Percentiles rank a stretch among this genome's conserved stretches.
Conservation (phyloP, 2,329 filamentous ascomycete genomes). For the Biscogniauxia mediterranea region DNA sequence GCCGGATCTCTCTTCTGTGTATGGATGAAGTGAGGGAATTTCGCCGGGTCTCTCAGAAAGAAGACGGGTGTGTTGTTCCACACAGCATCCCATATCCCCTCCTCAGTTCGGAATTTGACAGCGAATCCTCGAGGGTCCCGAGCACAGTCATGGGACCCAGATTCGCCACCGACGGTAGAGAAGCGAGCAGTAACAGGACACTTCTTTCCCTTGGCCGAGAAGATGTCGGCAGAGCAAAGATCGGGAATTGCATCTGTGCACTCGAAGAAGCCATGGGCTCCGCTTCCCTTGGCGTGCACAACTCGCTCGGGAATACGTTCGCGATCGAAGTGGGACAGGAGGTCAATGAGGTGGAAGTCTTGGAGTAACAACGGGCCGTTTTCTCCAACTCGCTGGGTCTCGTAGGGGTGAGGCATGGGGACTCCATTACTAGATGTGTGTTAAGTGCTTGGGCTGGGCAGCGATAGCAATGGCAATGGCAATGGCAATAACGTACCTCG, state of each 20-base stretch:
- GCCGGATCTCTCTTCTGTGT: slow-evolving; percentile 72
- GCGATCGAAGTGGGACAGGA: slow-evolving; percentile 23
- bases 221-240: slow-evolving; percentile 44
- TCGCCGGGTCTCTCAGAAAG: slow-evolving; percentile 71
- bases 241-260: slow-evolving; percentile 49
- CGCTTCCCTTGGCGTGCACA: slow-evolving; percentile 21
- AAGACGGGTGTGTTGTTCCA: slow-evolving; percentile 74
- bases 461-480: not conserved
- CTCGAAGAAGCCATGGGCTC: slow-evolving; percentile 35
- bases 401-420: slow-evolving; percentile 19
- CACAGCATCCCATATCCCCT: slow-evolving; percentile 73
- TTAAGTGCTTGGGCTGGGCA: not conserved
- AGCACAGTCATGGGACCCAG: slow-evolving; percentile 42
- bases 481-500: slow-evolving; percentile 49
- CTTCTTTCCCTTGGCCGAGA: slow-evolving; percentile 64
- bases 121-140: slow-evolving; percentile 72
- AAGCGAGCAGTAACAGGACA: slow-evolving; percentile 67
- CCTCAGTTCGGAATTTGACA: slow-evolving; percentile 70
- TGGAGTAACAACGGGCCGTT: not conserved
- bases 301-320: slow-evolving; percentile 17
- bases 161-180: slow-evolving; percentile 74
- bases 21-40: slow-evolving; percentile 73
- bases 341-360: slow-evolving; percentile 24
- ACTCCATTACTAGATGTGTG: slow-evolving; percentile 17
- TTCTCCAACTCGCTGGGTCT: slow-evolving; percentile 8